These are phyloP conservation scores for Penicillium antarcticum DNA, from an alignment of 495 filamentous ascomycete species.

Conservation along the genomic window DNA sequence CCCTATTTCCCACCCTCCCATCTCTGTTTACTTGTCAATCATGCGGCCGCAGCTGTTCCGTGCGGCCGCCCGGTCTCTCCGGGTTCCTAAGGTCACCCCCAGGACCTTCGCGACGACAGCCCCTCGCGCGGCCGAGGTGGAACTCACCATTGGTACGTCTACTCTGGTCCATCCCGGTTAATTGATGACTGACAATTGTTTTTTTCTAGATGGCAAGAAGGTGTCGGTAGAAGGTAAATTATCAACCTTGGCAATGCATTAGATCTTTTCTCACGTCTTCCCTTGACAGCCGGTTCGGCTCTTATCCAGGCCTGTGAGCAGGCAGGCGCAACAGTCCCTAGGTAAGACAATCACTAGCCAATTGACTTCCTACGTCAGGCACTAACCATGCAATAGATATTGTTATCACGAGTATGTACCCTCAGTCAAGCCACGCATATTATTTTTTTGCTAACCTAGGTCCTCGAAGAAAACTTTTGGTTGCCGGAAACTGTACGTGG, in stretches of 20 bases:
- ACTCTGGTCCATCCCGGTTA: conserved; percentile 20
- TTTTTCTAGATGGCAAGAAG: conserved; percentile 80
- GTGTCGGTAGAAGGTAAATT: conserved; percentile 86
- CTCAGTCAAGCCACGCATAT: conserved; percentile 2
- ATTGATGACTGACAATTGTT: conserved; percentile 7
- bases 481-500: conserved; percentile 86
- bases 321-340: conserved; percentile 85
- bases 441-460: conserved; percentile 27
- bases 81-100: conserved; percentile 57
- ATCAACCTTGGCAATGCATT: conserved; percentile 5
- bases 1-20: conserved; percentile 33
- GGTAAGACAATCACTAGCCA: conserved; percentile 43
- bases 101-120: conserved; percentile 73
- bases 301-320: conserved; percentile 99
- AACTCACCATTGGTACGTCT: conserved; percentile 84
- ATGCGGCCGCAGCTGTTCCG: conserved; percentile 88
- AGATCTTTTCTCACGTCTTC: conserved; percentile 23
- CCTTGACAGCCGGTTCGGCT: conserved; percentile 65
- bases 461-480: conserved; percentile 77
- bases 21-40: conserved; percentile 44
- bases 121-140: conserved; percentile 77
- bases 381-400: conserved; percentile 66
- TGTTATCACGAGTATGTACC: conserved; percentile 90
- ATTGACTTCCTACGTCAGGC: not conserved
- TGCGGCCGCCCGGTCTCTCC: conserved; percentile 77